These are phyloP conservation scores for Citrullus amarus DNA, from an alignment of 306 rosid genomes.

Conservation along the genomic window DNA sequence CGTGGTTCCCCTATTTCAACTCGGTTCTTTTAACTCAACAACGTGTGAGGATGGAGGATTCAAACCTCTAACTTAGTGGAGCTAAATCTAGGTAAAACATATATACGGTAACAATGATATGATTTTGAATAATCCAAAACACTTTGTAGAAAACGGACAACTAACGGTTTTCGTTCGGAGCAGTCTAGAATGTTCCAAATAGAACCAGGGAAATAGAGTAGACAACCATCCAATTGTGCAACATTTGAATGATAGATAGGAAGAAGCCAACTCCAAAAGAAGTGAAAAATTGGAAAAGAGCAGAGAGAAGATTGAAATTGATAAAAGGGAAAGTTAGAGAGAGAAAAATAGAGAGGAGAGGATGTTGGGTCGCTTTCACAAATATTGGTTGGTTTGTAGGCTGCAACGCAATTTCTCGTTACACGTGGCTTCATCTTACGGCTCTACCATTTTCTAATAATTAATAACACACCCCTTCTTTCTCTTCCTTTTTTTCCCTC, in stretches of 20 bases:
- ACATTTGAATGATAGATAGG: not conserved
- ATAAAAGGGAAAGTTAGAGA: not conserved
- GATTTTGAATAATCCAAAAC: too few relatives aligned
- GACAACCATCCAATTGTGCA: not conserved
- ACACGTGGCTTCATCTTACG: not conserved
- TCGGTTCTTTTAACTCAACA: not conserved
- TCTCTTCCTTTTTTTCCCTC: not conserved
- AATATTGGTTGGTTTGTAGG: not conserved
- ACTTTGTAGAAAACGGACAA: not conserved
- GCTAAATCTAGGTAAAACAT: too few relatives aligned
- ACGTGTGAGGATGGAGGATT: too few relatives aligned
- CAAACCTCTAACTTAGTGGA: too few relatives aligned
- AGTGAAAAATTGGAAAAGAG: not conserved
- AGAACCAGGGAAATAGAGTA: not conserved
- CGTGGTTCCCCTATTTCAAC: not conserved
- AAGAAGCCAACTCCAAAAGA: not conserved
- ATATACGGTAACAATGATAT: too few relatives aligned
- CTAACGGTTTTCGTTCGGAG: not conserved
- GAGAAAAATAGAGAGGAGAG: not conserved
- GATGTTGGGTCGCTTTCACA: not conserved
- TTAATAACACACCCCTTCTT: not conserved
- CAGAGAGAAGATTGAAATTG: not conserved
- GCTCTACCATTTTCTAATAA: not conserved
- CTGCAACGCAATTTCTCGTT: not conserved
- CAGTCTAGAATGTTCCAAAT: not conserved